Percentiles rank a stretch among this genome's conserved stretches.
Conservation (phyloP, 2,329 filamentous ascomycete species). For the Hymenoscyphus scutula region DNA sequence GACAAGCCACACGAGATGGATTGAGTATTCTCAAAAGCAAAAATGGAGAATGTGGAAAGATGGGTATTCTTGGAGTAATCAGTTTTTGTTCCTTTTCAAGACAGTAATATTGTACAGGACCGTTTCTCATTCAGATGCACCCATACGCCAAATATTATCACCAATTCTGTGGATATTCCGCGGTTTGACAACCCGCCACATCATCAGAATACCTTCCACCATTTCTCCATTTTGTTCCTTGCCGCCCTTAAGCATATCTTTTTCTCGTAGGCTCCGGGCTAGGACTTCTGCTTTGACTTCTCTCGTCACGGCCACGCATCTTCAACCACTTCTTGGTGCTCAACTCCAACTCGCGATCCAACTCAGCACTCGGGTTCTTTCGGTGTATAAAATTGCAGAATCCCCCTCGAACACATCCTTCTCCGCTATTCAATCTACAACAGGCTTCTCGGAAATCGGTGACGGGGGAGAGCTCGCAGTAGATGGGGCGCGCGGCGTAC, state of each 20-base stretch:
- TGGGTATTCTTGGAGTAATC: not conserved
- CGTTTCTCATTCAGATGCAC: not conserved
- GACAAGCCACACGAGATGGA: too few species aligned
- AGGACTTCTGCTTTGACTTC: slow-evolving; percentile 78
- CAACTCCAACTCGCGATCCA: slow-evolving; percentile 83
- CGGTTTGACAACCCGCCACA: slow-evolving; percentile 34
- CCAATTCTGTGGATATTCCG: not conserved
- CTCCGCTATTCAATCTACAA: slow-evolving; percentile 88
- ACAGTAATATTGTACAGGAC: not conserved
- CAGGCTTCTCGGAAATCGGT: slow-evolving; percentile 98
- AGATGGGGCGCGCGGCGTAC: slow-evolving; percentile 96
- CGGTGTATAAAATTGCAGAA: slow-evolving; percentile 99
- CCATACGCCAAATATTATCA: not conserved
- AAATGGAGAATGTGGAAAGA: not conserved
- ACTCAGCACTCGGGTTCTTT: slow-evolving; percentile 86
- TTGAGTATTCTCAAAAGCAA: too few species aligned
- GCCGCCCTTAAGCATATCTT: slow-evolving; percentile 45
- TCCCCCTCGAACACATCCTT: slow-evolving; percentile 91
- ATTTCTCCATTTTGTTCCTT: not conserved
- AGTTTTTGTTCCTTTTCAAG: not conserved
- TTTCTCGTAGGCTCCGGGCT: slow-evolving; percentile 80
- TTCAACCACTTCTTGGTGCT: slow-evolving; percentile 96
- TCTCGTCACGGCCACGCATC: slow-evolving; percentile 75
- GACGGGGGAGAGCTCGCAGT: slow-evolving; percentile 94
- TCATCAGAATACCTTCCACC: not conserved